Percentiles rank a stretch among this genome's conserved stretches.
Evolutionary conservation across 2,329 filamentous ascomycete genomes (phyloP).

Genomic region (Fonsecaea pugnacius): DNA sequence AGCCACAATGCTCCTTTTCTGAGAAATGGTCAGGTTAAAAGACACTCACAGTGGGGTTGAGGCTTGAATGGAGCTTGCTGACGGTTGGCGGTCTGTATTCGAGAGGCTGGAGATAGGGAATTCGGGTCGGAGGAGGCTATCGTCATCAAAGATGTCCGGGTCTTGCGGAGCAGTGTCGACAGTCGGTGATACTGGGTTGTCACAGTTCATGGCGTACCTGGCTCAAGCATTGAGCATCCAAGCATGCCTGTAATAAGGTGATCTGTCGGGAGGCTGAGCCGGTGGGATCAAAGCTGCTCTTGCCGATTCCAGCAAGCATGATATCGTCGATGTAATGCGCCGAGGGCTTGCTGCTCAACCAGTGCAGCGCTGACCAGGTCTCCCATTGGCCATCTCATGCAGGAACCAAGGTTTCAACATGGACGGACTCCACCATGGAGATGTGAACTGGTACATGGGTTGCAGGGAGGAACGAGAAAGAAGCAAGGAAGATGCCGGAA

Average conservation of each 20-base stretch:
- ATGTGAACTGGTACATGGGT: neutral
- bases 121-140: neutral
- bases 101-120: neutral
- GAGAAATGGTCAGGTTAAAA: neutral
- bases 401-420: constrained; percentile 9
- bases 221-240: neutral
- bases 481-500: neutral
- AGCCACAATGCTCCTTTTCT: neutral
- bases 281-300: constrained; percentile 1
- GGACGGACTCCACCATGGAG: neutral
- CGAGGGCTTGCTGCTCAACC: neutral
- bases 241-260: neutral
- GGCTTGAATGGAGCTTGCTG: constrained; percentile 1
- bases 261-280: neutral
- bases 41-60: neutral
- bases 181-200: constrained; percentile 3
- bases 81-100: neutral
- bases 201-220: neutral
- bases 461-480: neutral
- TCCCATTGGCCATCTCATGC: constrained; percentile 4
- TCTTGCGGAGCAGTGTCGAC: constrained; percentile 12
- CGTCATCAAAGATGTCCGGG: constrained; percentile 12
- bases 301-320: neutral
- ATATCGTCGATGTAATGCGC: constrained; percentile 2
- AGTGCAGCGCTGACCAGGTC: neutral